phyloP scores from a whole-genome alignment of 345 rosid genomes.

The Psidium friedrichsthalianum region DNA sequence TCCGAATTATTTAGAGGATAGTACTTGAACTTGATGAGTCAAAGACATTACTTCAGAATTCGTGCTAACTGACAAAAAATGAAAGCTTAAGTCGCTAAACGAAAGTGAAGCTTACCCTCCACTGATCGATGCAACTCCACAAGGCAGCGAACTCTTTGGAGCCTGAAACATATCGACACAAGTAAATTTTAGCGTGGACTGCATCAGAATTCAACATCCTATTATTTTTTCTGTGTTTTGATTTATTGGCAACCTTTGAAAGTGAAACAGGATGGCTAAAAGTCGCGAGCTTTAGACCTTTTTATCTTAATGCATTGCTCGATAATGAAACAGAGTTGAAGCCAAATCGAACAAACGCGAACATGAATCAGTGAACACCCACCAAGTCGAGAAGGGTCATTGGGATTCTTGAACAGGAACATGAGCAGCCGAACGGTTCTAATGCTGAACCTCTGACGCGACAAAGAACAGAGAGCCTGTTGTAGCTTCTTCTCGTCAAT shows the following conservation, averaged over 20 bases:
- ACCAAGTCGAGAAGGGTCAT: constrained; percentile 40
- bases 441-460: constrained; percentile 28
- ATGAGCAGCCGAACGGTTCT: constrained; percentile 48
- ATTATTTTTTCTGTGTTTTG: not conserved
- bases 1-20: not conserved
- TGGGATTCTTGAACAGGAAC: constrained; percentile 56
- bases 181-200: not conserved
- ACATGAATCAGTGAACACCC: not conserved
- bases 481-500: constrained; percentile 58
- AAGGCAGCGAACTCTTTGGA: constrained; percentile 49
- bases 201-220: not conserved
- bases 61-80: not conserved
- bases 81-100: not conserved
- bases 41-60: not conserved
- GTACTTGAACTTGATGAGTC: not conserved
- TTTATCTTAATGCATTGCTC: not conserved
- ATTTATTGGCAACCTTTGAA: not conserved
- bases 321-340: not conserved
- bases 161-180: constrained; percentile 19
- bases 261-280: not conserved
- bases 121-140: constrained; percentile 59
- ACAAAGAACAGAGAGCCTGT: constrained; percentile 36
- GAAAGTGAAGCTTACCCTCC: constrained; percentile 34
- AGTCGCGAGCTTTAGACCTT: not conserved
- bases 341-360: not conserved